A percentile compares a stretch with the other conserved stretches of the same genome.
Conservation (phyloP, 2,329 filamentous ascomycete species). For the Hymenoscyphus fructigenus region DNA sequence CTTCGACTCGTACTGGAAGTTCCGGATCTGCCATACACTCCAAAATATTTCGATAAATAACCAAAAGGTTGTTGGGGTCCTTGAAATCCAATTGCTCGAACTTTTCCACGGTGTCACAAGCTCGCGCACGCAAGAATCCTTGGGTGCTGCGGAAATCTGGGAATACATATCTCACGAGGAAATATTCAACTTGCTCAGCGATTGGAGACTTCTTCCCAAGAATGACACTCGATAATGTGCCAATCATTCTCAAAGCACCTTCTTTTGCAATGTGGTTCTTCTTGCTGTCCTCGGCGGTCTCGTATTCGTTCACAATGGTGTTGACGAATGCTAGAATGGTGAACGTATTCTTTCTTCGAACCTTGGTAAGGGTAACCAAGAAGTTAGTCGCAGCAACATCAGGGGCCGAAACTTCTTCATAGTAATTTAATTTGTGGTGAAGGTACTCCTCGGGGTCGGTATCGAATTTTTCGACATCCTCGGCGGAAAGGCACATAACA, state of each 20-base stretch:
- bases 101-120: constrained; percentile 96
- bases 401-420: constrained; percentile 92
- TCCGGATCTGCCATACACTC: constrained; percentile 96
- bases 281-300: constrained; percentile 76
- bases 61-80: constrained; percentile 90
- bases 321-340: constrained; percentile 95
- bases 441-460: constrained; percentile 95
- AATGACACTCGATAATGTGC: constrained; percentile 88
- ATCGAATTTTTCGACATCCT: constrained; percentile 91
- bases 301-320: constrained; percentile 89
- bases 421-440: constrained; percentile 95
- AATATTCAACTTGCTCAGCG: constrained; percentile 95
- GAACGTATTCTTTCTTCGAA: constrained; percentile 92
- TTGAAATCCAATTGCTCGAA: constrained; percentile 97
- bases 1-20: constrained; percentile 90
- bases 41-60: constrained; percentile 94
- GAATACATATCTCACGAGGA: constrained; percentile 97
- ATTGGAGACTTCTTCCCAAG: constrained; percentile 98
- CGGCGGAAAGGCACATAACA: constrained; percentile 85
- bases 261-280: constrained; percentile 97
- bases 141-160: constrained; percentile 93
- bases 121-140: constrained; percentile 88
- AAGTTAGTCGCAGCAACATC: constrained; percentile 97
- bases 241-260: constrained; percentile 94
- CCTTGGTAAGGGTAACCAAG: constrained; percentile 90